A percentile compares a stretch with the other conserved stretches of the same genome.
Evolutionary conservation across 2,329 filamentous ascomycete species (phyloP).

Genomic region (Microdochium bolleyi): DNA sequence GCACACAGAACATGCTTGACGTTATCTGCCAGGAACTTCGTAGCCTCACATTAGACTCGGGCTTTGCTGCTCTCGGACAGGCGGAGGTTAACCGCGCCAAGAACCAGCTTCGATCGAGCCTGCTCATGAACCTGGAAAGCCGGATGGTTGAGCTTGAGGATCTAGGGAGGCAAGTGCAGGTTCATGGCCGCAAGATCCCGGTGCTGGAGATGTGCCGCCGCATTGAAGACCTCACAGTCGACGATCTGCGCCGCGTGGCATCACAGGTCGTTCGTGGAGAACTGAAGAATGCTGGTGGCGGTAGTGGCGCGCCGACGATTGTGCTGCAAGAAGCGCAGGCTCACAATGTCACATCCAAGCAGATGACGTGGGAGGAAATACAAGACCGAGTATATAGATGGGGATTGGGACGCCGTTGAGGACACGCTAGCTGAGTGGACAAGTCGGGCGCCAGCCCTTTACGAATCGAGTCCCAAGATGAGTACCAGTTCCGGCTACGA

Average conservation of each 20-base stretch:
- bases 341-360: slow-evolving; percentile 57
- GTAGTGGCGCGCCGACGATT: slow-evolving; percentile 85
- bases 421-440: too few species aligned
- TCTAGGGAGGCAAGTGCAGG: slow-evolving; percentile 87
- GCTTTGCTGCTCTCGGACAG: slow-evolving; percentile 63
- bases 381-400: slow-evolving; percentile 79
- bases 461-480: too few species aligned
- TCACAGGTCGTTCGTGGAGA: slow-evolving; percentile 67
- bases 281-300: slow-evolving; percentile 65
- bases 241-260: slow-evolving; percentile 78
- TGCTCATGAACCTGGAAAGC: slow-evolving; percentile 96
- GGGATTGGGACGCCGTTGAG: slow-evolving; percentile 60
- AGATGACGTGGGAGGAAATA: slow-evolving; percentile 80
- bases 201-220: slow-evolving; percentile 86
- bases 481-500: too few species aligned
- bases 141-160: slow-evolving; percentile 98
- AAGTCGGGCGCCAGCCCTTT: too few species aligned
- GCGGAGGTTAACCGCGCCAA: slow-evolving; percentile 87
- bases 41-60: slow-evolving; percentile 65
- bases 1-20: slow-evolving; percentile 78
- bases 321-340: slow-evolving; percentile 87
- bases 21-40: slow-evolving; percentile 90
- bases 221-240: slow-evolving; percentile 74
- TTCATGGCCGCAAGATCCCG: slow-evolving; percentile 88
- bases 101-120: slow-evolving; percentile 83